Base-by-base conservation (phyloP, 2,329 filamentous ascomycete species). In the Fusarium nematophilum region DNA sequence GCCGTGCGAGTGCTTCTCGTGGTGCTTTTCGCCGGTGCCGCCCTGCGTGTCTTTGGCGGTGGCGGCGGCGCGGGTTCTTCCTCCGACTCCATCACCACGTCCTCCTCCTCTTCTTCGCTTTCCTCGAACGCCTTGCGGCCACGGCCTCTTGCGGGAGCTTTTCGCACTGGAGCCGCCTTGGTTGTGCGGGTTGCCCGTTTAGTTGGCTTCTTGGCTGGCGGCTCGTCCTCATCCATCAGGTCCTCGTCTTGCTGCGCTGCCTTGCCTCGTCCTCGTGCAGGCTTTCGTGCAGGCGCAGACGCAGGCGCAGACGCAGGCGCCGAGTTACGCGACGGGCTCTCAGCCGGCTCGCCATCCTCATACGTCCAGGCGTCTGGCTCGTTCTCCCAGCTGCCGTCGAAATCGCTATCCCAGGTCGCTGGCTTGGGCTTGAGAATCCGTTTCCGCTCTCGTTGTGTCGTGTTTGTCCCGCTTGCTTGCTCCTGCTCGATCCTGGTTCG, bases 381-480 rank as follows among this genome's bases (percentile, higher is more conserved):
- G 40, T 95, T 90, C 57, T 90, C 90, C 93, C 94, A 98, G 44
- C 83, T 83, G 0, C 93, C 95, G 43, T 97, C 90, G 21, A 93
- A 79, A 63, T 98, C 94, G n/a, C 87, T 91, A 70, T 98, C 92
- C 93, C 93, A 98, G 3, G 81, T 82, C 9, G 86, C 84, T 2
- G 94, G 94, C 72, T 88, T 91, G 1, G 91, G 88, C 71, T 91
- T 94, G 57, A 91, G 80, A 7, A 76, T 66, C 5, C 76, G 68
- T 27, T 73, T 74, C 10, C 71, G 61, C 80, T 86, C 53, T 33
- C 21, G 10, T 29, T 49, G 56, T 10, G 39, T 67, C 81, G 83
- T 36, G 43, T 76, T 64, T 69, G 84, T 77, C 3, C 91, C 91
- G 13, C 84, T 85, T 10, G 83, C 81, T 70, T 93, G 94, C 67